Percentiles rank a stretch among this genome's conserved stretches.
These are phyloP conservation scores for Tylopilus felleus DNA, from an alignment of 768 basidiomycete species.

Conservation along the genomic window DNA sequence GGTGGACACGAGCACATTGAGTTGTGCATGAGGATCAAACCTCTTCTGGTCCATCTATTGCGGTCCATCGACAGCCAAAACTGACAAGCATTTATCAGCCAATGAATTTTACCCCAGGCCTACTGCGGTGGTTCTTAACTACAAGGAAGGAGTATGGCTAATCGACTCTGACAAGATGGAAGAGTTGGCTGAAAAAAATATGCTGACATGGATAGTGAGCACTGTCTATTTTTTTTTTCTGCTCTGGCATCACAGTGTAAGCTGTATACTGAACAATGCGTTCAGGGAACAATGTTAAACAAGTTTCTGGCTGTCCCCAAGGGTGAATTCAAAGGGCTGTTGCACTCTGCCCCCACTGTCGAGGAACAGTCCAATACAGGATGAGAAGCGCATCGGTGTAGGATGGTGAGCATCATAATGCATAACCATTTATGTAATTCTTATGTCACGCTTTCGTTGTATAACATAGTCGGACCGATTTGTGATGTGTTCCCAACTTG, in stretches of 20 bases:
- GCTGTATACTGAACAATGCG: neutral
- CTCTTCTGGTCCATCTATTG: neutral
- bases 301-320: conserved; percentile 73
- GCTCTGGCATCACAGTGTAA: neutral
- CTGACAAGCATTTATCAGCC: conserved; percentile 38
- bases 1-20: conserved; percentile 61
- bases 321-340: conserved; percentile 56
- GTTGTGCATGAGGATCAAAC: conserved; percentile 39
- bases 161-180: conserved; percentile 54
- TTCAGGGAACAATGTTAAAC: conserved; percentile 84
- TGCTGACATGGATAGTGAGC: conserved; percentile 70
- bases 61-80: neutral
- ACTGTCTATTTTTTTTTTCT: neutral
- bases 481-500: too few relatives aligned
- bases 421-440: too few relatives aligned
- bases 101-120: conserved; percentile 75
- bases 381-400: conserved; percentile 82
- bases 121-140: conserved; percentile 60
- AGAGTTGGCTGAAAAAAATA: conserved; percentile 52
- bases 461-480: too few relatives aligned
- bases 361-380: conserved; percentile 34
- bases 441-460: too few relatives aligned
- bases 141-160: conserved; percentile 63
- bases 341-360: conserved; percentile 36
- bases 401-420: too few relatives aligned